Base-by-base conservation (phyloP, 108 stramenopile species). In the Nitzschia sp. region DNA sequence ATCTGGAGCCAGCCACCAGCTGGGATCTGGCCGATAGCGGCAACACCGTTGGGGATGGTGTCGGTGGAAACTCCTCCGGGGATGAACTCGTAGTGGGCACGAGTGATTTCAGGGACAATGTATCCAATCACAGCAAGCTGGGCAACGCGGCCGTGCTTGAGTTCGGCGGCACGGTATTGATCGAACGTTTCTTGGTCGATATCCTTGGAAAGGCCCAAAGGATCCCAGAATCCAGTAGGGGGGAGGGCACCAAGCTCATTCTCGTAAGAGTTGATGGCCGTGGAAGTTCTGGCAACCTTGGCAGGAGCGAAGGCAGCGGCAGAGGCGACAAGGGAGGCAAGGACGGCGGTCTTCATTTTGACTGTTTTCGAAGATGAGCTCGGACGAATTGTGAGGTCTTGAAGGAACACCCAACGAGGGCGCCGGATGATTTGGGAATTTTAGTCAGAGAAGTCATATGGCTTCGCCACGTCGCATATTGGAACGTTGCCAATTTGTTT, bases 61-160 rank as follows among this genome's bases (percentile, higher is more conserved):
- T 42, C 38, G 6, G 38, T 13, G 38, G 38, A 13, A 42, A 42
- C 13, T 13, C 13, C 6, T 13, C 6, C 38, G 38, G 6, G 13
- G 38, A 42, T 42, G 70, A 73, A 70, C 69, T 34, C 67, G 6
- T 6, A 42, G 75, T 30, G 31, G 59, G 19, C 89, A 85, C 11
- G 85, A 82, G 64, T 42, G 9, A 42, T 42, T 13, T 62, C 35
- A 33, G 60, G 49, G 34, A 70, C 68, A 24, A 91, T 56, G 77
- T 88, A 78, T 74, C 90, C 90, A 45, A 79, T 82, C 68, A 84
- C 74, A 49, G 83, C 82, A 56, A 83, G 67, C 81, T 77, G 77
- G 54, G 62, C 80, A 69, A 82, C 83, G 57, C 96, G 90, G 58
- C 96, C 96, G 87, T 97, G 96, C 90, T 95, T 95, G 74, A 93